Base-by-base conservation (phyloP, 2,329 filamentous ascomycete species). In the Ophiostoma novo-ulmi region DNA sequence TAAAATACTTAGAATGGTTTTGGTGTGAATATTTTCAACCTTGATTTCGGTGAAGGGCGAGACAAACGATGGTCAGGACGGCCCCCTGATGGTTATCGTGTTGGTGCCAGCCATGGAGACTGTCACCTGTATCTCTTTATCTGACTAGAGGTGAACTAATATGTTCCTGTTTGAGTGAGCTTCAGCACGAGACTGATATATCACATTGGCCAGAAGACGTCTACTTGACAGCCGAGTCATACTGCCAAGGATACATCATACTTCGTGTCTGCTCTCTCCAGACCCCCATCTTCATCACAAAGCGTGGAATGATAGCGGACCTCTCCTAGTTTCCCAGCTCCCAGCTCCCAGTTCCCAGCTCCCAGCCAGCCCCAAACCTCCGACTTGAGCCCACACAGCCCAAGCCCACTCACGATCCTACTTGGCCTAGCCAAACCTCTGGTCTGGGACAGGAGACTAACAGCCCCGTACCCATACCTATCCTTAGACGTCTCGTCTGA, bases 381-480 rank as follows among this genome's bases (percentile, higher is more conserved):
- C 44, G 17, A n/a, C 44, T 48, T 20, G 5, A 48, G 44, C 44
- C 44, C 17, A 48, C 44, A 48, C 14, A 48, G 44, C 44, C 14
- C n/a, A 58, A 26, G 22, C 13, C 52, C 52, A 58, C 52, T 58
- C n/a, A 58, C 52, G 52, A 58, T 58, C 52, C 22, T 26, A 58
- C 52, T 58, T 58, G n/a, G 52, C 26, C n/a, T 58, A 58, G 52
- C 52, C 52, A 26, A 26, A 26, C 22, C 22, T 11, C n/a, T 31
- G 52, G 52, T 26, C 44, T 26, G 52, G 52, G 52, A 58, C 52
- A n/a, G n/a, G n/a, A n/a, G n/a, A n/a, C n/a, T n/a, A n/a, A n/a
- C n/a, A 58, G 52, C 52, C 52, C 17, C 5, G 22, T 58, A 14
- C 52, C 52, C 44, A 48, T 48, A 20, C 6, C 31, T 39, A 39